Percentiles rank a stretch among this genome's conserved stretches.
phyloP scores from a whole-genome alignment of 2,329 filamentous ascomycete genomes.

The Chrysosporium keratinophilum region DNA sequence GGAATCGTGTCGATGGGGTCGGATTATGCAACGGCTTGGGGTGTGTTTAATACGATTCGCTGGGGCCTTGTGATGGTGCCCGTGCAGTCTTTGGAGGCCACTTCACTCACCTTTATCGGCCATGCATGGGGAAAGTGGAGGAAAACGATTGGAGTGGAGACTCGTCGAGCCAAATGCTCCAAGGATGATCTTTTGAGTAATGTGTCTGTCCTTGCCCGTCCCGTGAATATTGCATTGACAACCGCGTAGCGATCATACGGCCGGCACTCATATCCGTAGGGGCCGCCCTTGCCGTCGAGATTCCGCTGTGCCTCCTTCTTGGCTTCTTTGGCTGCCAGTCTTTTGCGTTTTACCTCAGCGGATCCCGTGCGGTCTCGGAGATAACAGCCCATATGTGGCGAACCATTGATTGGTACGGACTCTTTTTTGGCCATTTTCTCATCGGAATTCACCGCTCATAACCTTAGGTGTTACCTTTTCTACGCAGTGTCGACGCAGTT shows the following conservation, averaged over 20 bases:
- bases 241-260: conserved; percentile 33
- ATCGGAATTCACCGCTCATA: background rate
- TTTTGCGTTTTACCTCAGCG: conserved; percentile 55
- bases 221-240: background rate
- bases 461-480: conserved; percentile 53
- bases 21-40: conserved; percentile 62
- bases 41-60: conserved; percentile 61
- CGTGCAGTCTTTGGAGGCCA: conserved; percentile 56
- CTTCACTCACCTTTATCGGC: conserved; percentile 54
- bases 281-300: conserved; percentile 49
- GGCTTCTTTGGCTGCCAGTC: conserved; percentile 48
- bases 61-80: conserved; percentile 69
- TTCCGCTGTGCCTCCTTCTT: conserved; percentile 54
- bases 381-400: conserved; percentile 59
- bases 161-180: conserved; percentile 24
- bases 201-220: background rate
- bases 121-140: conserved; percentile 53
- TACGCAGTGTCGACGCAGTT: conserved; percentile 57
- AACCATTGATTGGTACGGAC: conserved; percentile 43
- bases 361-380: conserved; percentile 45
- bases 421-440: background rate
- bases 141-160: conserved; percentile 23
- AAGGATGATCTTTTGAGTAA: conserved; percentile 23
- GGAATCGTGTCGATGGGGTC: conserved; percentile 54
- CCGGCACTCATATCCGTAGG: conserved; percentile 46